Base-by-base conservation (phyloP, 495 filamentous ascomycete genomes). In the Daldinia grandis region DNA sequence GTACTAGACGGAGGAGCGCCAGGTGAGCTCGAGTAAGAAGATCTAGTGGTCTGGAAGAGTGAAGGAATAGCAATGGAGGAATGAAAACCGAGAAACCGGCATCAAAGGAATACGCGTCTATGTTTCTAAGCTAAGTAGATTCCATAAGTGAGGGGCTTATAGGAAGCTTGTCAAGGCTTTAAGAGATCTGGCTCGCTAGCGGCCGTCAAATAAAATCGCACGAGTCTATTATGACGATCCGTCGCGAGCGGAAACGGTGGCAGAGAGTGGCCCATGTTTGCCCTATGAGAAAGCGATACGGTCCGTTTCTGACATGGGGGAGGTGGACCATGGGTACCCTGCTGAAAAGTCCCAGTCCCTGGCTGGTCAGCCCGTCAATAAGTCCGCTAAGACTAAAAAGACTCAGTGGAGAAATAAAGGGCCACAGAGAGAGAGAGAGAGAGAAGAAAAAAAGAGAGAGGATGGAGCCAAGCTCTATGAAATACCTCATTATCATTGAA, bases 281-380 rank as follows among this genome's bases (percentile, higher is more conserved):
- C 73, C 75, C 75, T 77, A 77, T 77, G 75, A 77, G 64, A 77
- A 61, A 35, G 56, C 67, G 71, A 69, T 76, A 76, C 74, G 71
- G 71, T 72, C 66, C 70, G 67, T 73, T 67, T 68, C 49, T 62
- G 53, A 74, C 65, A 73, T 71, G 68, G 69, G 66, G 64, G 64
- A 72, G 15, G 71, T 76, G 73, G 71, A 71, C 56, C 75, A 74
- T 74, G 67, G 53, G 53, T 72, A 66, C 67, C 75, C 73, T 75
- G 75, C 56, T 70, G 69, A 71, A 69, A 70, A 68, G 61, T 68
- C 71, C 73, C 75, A 76, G 73, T 35, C 30, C 8, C 53, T 35
- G 24, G 49, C 68, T 74, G 71, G 70, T 73, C 66, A 74, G 73
- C 75, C 70, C 75, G 70, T 74, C 73, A 64, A 76, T 57, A 30